phyloP scores from a whole-genome alignment of 805 yeast genomes.

The Debaryomyces hansenii region DNA sequence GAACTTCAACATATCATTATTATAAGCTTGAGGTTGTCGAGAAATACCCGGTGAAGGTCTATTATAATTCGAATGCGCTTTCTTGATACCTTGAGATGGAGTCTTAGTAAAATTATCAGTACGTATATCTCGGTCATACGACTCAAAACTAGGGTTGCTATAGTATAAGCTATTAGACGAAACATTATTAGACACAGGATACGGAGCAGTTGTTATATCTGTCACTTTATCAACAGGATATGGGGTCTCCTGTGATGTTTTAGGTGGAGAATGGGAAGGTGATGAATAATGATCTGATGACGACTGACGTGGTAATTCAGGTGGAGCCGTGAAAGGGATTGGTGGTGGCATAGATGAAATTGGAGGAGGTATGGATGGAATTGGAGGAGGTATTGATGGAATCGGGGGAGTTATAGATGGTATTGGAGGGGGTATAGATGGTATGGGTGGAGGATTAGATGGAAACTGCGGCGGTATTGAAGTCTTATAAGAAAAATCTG shows the following conservation, averaged over 20 bases:
- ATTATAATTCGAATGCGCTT: not conserved
- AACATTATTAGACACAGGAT: constrained; percentile 6
- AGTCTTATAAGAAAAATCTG: too few relatives aligned
- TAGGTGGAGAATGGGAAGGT: constrained; percentile 1
- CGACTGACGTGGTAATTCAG: too few relatives aligned
- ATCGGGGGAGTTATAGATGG: not conserved
- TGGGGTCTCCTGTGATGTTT: not conserved
- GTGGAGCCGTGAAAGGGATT: too few relatives aligned
- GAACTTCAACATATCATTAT: not conserved
- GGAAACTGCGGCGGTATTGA: not conserved
- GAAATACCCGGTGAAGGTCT: constrained; percentile 1
- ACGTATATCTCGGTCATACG: not conserved
- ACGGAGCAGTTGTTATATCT: constrained; percentile 5
- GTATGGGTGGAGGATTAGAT: not conserved
- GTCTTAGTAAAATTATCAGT: not conserved
- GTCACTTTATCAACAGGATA: constrained; percentile 1
- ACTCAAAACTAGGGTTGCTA: not conserved
- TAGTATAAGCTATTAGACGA: not conserved
- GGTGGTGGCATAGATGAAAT: not conserved
- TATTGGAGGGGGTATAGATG: not conserved
- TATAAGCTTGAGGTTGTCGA: not conserved
- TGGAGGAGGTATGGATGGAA: not conserved
- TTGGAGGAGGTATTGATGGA: not conserved
- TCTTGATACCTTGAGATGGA: not conserved
- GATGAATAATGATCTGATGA: not conserved